These are phyloP conservation scores for Amyloporia xantha DNA, from an alignment of 768 basidiomycete species.

Conservation along the genomic window DNA sequence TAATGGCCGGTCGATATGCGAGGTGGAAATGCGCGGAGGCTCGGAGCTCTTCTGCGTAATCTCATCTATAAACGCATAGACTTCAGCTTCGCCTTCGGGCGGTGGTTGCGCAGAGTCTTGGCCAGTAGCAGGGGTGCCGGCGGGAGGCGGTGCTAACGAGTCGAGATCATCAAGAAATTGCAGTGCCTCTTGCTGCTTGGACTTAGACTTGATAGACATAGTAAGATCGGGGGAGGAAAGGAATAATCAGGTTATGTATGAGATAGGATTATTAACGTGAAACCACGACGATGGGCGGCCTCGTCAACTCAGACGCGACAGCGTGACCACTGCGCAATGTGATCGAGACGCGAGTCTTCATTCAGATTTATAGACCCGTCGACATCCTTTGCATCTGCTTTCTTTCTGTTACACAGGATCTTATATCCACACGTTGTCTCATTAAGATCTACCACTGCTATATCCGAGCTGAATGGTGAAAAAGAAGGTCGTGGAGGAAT, in stretches of 20 bases:
- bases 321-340: not conserved
- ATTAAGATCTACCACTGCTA: no score
- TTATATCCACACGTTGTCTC: no score
- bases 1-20: conserved; percentile 48
- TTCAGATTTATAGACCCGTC: not conserved
- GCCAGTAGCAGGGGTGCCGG: conserved; percentile 17
- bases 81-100: conserved; percentile 64
- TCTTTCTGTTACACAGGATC: no score
- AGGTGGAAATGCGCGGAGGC: conserved; percentile 54
- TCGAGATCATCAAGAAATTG: conserved; percentile 94
- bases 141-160: conserved; percentile 41
- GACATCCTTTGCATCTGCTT: not conserved
- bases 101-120: conserved; percentile 16
- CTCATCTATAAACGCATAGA: conserved; percentile 90
- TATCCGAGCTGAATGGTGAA: no score
- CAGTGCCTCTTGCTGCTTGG: conserved; percentile 83
- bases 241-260: no score
- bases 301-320: not conserved
- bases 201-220: conserved; percentile 50
- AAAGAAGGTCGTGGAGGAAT: not conserved
- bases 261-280: not conserved
- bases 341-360: not conserved
- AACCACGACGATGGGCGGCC: not conserved
- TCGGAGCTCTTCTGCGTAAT: conserved; percentile 88
- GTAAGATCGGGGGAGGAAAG: conserved; percentile 1